Evolutionary conservation across 2,329 filamentous ascomycete species (phyloP), one percentile per base, ranked within the genome.

Genomic region (Aspergillus viridinutans): DNA sequence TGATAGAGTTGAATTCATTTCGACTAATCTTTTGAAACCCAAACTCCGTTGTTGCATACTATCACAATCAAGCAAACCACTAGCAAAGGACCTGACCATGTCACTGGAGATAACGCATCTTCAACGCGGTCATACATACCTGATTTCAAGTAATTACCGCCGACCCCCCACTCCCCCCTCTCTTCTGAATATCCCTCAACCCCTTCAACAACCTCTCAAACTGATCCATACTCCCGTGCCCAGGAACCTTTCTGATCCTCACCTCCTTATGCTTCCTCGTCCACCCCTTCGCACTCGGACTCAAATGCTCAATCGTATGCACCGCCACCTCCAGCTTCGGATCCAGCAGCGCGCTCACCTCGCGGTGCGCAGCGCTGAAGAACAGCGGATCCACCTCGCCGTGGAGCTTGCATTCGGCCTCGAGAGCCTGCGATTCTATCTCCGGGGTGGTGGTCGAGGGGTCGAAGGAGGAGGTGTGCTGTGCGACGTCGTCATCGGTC

Each of bases 401-500:
- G n/a, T 61, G 61, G 4, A 58, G 50, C 26, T 35, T 58, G 54
- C 66, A 69, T 49, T 69, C 66, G 20, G 63, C 63, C 25, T 64
- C 57, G 8, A 66, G 56, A 4, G 60, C 63, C 6, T 52, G 56
- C 1, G 61, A 60, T 35, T 69, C 66, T 12, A 52, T 51, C 6
- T 65, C 66, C 0, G 64, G 61, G 20, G 55, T 54, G 20, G 67
- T 67, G 42, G 53, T 62, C 9, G 57, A 53, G 3, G 66, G 67
- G 29, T 69, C 67, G 48, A 67, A 69, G 12, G 67, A 67, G 3
- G 63, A 64, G 23, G 60, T 61, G 57, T 69, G 66, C 3, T 56
- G 58, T 1, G 59, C 67, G 8, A 68, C 65, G 52, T 65, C 67
- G 25, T 67, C 66, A 35, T 69, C 67, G 10, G 66, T 63, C n/a